Percentiles rank a stretch among this genome's conserved stretches.
phyloP scores from a whole-genome alignment of 768 basidiomycete genomes.

The Mycena filopes region DNA sequence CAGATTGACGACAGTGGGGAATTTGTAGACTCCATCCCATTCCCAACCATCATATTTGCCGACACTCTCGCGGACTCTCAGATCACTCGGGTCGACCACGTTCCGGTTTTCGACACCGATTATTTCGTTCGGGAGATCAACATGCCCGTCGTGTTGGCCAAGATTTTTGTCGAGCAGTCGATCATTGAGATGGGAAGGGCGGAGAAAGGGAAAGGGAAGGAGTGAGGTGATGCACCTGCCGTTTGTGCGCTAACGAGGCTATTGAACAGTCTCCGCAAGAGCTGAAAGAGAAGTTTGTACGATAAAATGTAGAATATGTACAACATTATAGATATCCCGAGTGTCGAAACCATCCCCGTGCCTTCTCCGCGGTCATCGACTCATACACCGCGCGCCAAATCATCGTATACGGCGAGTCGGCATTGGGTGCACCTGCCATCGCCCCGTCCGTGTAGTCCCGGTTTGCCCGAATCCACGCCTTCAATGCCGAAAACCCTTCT shows the following conservation, averaged over 20 bases:
- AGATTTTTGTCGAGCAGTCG: slow-evolving; percentile 9
- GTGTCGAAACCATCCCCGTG: slow-evolving; percentile 35
- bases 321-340: too few species aligned
- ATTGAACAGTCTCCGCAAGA: too few species aligned
- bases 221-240: not conserved
- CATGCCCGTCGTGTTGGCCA: slow-evolving; percentile 15
- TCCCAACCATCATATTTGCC: slow-evolving; percentile 10
- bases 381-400: slow-evolving; percentile 35
- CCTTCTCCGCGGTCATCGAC: slow-evolving; percentile 31
- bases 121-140: slow-evolving; percentile 1
- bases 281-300: not conserved
- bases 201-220: not conserved
- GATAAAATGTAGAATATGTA: too few species aligned
- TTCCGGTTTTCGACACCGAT: not conserved
- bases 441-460: slow-evolving; percentile 24
- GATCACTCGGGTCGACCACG: slow-evolving; percentile 5
- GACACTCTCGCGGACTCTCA: not conserved
- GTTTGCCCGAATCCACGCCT: slow-evolving; percentile 35
- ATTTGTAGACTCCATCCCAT: not conserved
- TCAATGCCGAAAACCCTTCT: slow-evolving; percentile 41
- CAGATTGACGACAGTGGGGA: slow-evolving; percentile 2
- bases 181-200: not conserved
- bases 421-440: slow-evolving; percentile 13
- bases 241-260: too few species aligned
- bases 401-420: slow-evolving; percentile 19